Percentiles rank a stretch among this genome's conserved stretches.
These are phyloP conservation scores for Colletotrichum acutatum DNA, from an alignment of 2,329 filamentous ascomycete genomes.

Conservation along the genomic window DNA sequence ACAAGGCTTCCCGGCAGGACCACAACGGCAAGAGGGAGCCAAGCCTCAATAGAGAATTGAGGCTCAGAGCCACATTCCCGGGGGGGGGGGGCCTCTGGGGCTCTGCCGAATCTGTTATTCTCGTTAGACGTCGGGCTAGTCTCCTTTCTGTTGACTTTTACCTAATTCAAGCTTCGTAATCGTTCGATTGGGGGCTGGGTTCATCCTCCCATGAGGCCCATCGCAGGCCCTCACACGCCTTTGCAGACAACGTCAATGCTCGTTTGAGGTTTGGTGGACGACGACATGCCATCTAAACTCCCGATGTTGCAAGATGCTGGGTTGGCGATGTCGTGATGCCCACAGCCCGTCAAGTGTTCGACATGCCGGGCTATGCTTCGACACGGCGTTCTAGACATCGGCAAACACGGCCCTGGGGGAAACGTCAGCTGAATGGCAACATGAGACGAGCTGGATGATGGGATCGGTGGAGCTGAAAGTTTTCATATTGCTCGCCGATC, in stretches of 20 bases:
- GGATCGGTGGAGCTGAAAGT: background rate
- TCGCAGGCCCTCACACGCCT: too few species aligned
- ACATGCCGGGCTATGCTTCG: too few species aligned
- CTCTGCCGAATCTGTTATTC: background rate
- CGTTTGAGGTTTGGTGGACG: conserved; percentile 15
- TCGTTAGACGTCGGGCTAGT: background rate
- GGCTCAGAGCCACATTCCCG: background rate
- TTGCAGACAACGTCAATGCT: conserved; percentile 2
- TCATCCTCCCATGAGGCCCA: background rate
- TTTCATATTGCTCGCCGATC: background rate
- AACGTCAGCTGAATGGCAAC: conserved; percentile 15
- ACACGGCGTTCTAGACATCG: too few species aligned
- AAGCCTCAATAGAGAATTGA: background rate
- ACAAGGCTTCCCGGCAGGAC: conserved; percentile 9
- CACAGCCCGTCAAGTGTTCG: background rate
- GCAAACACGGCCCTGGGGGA: background rate
- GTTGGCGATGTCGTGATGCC: conserved; percentile 6
- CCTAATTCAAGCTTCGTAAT: conserved; percentile 22
- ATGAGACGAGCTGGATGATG: background rate
- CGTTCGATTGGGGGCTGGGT: conserved; percentile 13
- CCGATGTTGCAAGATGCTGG: conserved; percentile 17
- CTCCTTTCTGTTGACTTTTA: conserved; percentile 1
- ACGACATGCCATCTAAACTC: conserved; percentile 23
- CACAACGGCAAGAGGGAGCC: background rate
- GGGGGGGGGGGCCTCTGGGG: background rate